Evolutionary conservation across 129 eudicot genomes (phyloP).

Genomic region (Escallonia herrerae): DNA sequence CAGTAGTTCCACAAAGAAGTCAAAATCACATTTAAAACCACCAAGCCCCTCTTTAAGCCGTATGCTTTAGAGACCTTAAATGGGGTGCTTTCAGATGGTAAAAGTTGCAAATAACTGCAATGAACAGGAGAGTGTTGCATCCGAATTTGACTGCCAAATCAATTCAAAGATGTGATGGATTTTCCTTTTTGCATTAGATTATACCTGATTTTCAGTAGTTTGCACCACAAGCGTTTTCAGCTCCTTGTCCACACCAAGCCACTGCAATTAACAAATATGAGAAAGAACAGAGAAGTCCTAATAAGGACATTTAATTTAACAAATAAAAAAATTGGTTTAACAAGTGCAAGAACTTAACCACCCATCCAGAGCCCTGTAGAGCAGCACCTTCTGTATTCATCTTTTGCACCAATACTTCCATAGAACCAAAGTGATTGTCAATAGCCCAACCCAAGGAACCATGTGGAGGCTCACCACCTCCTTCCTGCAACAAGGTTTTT

Average conservation of each 20-base stretch:
- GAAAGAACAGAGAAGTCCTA: neutral
- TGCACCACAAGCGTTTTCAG: slow-evolving; percentile 82
- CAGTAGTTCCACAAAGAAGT: no score
- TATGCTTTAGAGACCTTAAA: no score
- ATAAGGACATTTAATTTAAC: neutral
- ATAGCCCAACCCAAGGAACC: slow-evolving; percentile 80
- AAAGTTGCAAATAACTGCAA: no score
- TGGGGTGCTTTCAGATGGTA: no score
- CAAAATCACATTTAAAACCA: no score
- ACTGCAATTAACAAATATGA: slow-evolving; percentile 32
- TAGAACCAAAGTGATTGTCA: slow-evolving; percentile 66
- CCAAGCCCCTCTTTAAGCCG: no score
- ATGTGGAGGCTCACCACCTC: slow-evolving; percentile 87
- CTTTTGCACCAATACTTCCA: slow-evolving; percentile 68
- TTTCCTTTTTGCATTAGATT: no score
- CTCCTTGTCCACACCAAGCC: slow-evolving; percentile 92
- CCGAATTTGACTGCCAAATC: no score
- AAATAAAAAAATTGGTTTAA: neutral
- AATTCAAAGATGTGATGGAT: no score
- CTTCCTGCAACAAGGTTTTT: slow-evolving; percentile 45
- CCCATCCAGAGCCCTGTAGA: slow-evolving; percentile 98
- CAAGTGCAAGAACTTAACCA: slow-evolving; percentile 46
- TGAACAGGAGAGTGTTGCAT: no score
- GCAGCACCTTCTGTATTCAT: slow-evolving; percentile 99
- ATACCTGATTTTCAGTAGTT: slow-evolving; percentile 95